A percentile compares a stretch with the other conserved stretches of the same genome.
phyloP scores from a whole-genome alignment of 176 grass and related monocot species.

The Panicum miliaceum region DNA sequence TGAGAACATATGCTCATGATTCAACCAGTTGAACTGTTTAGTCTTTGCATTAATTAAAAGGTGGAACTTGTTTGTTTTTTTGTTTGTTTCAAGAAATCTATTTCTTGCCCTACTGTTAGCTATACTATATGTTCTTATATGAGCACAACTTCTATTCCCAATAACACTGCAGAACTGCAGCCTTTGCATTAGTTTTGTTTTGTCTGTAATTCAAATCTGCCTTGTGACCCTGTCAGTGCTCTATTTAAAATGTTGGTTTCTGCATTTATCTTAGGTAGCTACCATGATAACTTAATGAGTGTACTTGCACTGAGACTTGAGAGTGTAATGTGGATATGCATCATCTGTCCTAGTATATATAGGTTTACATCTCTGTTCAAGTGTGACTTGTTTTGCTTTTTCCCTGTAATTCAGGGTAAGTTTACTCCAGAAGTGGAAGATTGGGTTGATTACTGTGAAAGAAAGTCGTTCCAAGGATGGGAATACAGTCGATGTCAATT shows the following conservation, averaged over 20 bases:
- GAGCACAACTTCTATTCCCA: too few relatives aligned
- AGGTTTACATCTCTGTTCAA: neutral
- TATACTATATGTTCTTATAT: neutral
- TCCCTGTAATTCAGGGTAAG: conserved; percentile 51
- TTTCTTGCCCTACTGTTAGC: neutral
- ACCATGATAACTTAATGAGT: too few relatives aligned
- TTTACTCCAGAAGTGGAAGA: conserved; percentile 62
- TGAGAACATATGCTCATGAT: neutral
- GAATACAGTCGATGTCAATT: conserved; percentile 33
- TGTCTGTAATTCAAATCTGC: neutral
- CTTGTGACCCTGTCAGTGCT: neutral
- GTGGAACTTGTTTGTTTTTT: neutral
- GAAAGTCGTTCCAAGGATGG: conserved; percentile 38
- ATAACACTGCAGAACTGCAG: neutral
- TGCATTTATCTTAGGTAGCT: neutral
- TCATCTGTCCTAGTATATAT: neutral
- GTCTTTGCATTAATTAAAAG: neutral
- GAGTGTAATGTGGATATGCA: neutral
- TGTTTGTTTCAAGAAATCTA: neutral
- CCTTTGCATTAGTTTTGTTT: neutral
- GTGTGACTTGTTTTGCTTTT: neutral
- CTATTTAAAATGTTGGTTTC: neutral
- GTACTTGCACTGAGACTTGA: too few relatives aligned
- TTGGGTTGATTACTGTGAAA: conserved; percentile 52
- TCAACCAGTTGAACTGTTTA: neutral